A percentile compares a stretch with the other conserved stretches of the same genome.
Conservation (phyloP, 257 asterid species). For the Cinchona pubescens region DNA sequence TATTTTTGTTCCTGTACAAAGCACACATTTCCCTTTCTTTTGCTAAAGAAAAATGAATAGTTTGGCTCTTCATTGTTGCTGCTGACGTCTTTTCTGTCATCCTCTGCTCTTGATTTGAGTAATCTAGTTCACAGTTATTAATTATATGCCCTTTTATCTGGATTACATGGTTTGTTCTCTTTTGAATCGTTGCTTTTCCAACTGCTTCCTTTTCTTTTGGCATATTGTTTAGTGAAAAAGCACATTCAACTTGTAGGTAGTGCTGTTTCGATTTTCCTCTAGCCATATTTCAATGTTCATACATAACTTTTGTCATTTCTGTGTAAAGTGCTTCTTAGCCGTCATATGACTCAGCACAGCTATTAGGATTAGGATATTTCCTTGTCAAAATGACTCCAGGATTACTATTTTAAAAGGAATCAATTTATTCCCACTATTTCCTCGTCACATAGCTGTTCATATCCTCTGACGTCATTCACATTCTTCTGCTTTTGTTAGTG, state of each 20-base stretch:
- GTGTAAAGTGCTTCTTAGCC: background rate
- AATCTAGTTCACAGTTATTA: background rate
- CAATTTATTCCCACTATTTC: background rate
- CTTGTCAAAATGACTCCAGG: background rate
- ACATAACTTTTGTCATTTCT: too few relatives aligned
- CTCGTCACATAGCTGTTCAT: background rate
- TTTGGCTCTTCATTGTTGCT: background rate
- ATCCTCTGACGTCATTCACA: background rate
- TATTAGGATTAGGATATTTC: background rate
- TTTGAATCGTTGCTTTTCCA: background rate
- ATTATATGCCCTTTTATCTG: background rate
- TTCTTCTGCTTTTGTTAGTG: background rate
- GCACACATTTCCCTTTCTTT: background rate
- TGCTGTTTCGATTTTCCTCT: background rate
- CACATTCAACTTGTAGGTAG: background rate
- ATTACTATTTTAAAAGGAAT: background rate
- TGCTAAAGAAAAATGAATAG: background rate
- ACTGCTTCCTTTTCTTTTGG: background rate
- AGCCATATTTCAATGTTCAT: background rate
- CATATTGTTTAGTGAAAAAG: background rate
- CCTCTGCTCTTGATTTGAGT: background rate
- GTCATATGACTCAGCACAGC: background rate
- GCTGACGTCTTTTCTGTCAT: background rate
- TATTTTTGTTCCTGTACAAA: slow-evolving; percentile 13
- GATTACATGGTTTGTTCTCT: background rate